Conservation (phyloP, 768 basidiomycete genomes). For the Coprinopsis marcescibilis region DNA sequence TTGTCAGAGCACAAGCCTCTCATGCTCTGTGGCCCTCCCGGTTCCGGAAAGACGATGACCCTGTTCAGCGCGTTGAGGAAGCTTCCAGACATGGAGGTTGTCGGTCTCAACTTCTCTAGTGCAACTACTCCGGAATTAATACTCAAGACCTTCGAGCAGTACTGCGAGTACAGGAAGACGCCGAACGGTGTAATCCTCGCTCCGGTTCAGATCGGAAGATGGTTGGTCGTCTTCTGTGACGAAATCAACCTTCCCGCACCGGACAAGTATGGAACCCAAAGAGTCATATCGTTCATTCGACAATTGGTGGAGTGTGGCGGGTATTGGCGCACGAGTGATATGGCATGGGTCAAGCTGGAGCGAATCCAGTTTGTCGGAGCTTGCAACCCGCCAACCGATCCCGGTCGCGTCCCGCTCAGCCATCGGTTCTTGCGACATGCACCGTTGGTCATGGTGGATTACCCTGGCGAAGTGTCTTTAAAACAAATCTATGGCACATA, state of each 20-base stretch:
- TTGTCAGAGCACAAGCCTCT: conserved; percentile 97
- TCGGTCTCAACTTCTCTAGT: conserved; percentile 98
- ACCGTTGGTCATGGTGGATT: conserved; percentile 97
- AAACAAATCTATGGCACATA: conserved; percentile 99
- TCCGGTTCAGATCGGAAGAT: conserved; percentile 90
- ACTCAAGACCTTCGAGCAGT: conserved; percentile 98
- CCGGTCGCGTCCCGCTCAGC: conserved; percentile 96
- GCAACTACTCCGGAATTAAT: conserved; percentile 98
- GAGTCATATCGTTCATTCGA: conserved; percentile 96
- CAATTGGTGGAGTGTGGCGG: conserved; percentile 94
- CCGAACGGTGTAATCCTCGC: conserved; percentile 96
- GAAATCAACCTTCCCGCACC: conserved; percentile 97
- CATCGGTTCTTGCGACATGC: conserved; percentile 98
- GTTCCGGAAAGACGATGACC: conserved; percentile 99
- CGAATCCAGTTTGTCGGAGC: conserved; percentile 99
- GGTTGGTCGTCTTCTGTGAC: conserved; percentile 99
- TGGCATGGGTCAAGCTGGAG: conserved; percentile 96
- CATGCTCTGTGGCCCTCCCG: conserved; percentile 98
- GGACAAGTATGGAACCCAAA: conserved; percentile 98
- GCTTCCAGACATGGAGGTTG: conserved; percentile 97
- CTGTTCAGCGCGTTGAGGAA: conserved; percentile 96
- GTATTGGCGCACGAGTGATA: conserved; percentile 90
- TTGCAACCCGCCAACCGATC: conserved; percentile 98
- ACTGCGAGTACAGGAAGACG: conserved; percentile 98
- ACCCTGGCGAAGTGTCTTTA: conserved; percentile 93